Evolutionary conservation across 1,284 basidiomycete species (phyloP).

Genomic region (Inonotus hispidus): DNA sequence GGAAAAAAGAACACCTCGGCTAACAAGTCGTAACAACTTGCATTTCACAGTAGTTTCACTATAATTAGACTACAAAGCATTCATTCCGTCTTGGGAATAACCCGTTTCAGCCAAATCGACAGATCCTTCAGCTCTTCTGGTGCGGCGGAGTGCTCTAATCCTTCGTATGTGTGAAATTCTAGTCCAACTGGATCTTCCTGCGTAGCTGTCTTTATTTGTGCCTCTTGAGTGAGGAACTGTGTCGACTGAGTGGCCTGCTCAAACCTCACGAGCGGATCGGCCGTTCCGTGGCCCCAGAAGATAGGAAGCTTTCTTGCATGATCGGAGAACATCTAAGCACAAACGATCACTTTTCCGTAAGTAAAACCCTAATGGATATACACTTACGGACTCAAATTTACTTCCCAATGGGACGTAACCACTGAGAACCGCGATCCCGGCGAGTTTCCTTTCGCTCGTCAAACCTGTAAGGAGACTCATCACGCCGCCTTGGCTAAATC

Average conservation of each 20-base stretch:
- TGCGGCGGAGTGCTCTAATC: slow-evolving; percentile 59
- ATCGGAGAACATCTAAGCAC: slow-evolving; percentile 47
- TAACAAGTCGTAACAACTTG: background rate
- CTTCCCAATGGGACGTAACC: slow-evolving; percentile 69
- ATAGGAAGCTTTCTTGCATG: slow-evolving; percentile 62
- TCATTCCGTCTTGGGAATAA: slow-evolving; percentile 30
- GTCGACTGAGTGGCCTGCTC: slow-evolving; percentile 33
- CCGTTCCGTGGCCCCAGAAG: slow-evolving; percentile 86
- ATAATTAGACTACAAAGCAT: background rate
- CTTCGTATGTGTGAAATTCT: slow-evolving; percentile 55
- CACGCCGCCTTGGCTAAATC: slow-evolving; percentile 86
- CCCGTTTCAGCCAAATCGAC: slow-evolving; percentile 53
- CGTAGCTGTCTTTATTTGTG: slow-evolving; percentile 38
- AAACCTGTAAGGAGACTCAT: slow-evolving; percentile 73
- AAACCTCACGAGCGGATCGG: slow-evolving; percentile 57
- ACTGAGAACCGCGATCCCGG: slow-evolving; percentile 68
- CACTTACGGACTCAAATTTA: slow-evolving; percentile 58
- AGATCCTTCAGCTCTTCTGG: slow-evolving; percentile 62
- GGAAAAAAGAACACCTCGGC: background rate
- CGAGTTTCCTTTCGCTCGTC: slow-evolving; percentile 62
- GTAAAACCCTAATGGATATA: background rate
- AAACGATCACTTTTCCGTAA: background rate
- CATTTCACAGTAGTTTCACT: background rate
- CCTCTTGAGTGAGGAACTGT: slow-evolving; percentile 44
- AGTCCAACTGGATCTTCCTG: slow-evolving; percentile 37